Evolutionary conservation across 2,329 filamentous ascomycete species (phyloP).

Genomic region (Zasmidium angulare): DNA sequence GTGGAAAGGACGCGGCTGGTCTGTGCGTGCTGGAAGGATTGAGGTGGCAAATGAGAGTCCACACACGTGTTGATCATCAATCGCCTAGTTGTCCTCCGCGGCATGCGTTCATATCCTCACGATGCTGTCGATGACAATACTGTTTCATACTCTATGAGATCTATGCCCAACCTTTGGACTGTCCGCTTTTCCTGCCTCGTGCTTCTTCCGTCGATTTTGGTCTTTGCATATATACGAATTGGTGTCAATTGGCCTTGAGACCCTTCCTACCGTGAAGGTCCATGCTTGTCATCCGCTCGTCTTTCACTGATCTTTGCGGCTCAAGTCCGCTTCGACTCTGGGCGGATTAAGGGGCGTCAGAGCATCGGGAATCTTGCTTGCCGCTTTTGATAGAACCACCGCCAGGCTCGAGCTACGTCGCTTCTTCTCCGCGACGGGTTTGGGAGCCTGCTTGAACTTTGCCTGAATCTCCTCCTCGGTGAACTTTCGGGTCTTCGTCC

Average conservation of each 20-base stretch:
- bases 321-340: neutral
- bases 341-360: neutral
- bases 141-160: neutral
- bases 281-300: neutral
- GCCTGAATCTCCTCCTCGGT: slow-evolving; percentile 62
- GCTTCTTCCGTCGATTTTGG: neutral
- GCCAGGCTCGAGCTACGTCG: neutral
- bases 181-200: neutral
- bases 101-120: too few relatives aligned
- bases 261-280: neutral
- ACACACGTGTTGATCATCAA: neutral
- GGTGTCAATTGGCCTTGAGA: neutral
- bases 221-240: neutral
- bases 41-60: neutral
- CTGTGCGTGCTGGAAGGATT: neutral
- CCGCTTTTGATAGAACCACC: neutral
- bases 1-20: neutral
- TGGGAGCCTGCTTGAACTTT: slow-evolving; percentile 48
- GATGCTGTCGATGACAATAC: neutral
- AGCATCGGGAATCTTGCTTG: neutral
- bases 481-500: slow-evolving; percentile 65
- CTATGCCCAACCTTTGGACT: neutral
- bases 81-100: too few relatives aligned
- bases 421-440: neutral
- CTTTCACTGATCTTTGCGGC: neutral